Base-by-base conservation (phyloP, 495 filamentous ascomycete genomes). In the Copromyces sp. region DNA sequence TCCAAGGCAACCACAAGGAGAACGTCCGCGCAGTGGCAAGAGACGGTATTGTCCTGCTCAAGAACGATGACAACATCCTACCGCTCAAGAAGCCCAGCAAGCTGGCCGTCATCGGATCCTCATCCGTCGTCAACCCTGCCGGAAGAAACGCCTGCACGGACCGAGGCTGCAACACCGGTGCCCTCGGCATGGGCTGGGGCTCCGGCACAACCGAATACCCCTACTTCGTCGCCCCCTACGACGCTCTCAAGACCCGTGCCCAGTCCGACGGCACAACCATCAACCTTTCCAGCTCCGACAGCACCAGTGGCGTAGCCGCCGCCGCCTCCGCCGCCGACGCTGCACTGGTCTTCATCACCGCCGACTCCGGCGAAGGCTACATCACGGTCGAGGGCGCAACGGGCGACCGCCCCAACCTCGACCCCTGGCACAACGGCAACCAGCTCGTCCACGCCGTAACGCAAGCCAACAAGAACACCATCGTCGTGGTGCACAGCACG, bases 401-500 rank as follows among this genome's bases (percentile, higher is more conserved):
- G 0, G 90, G 90, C 37, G 90, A 92, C 75, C 82, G 89, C 24
- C 87, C 85, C 75, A 79, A 90, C 75, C 86, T 97, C 0, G 87
- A 90, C 75, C 83, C 90, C 1, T 92, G 94, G 83, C 91, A 94
- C 77, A 87, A 86, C 59, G 93, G 94, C 20, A 92, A 95, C 76
- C 80, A 87, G 32, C 86, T 97, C 12, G 88, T 97, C 38, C 85
- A 71, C 82, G 87, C 78, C 89, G 95, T 83, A 81, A 90, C 75
- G 71, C 82, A 73, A 81, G 87, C 78, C 65, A 86, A 85, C 73
- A 89, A 90, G 47, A 89, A 87, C 71, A 91, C 91, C 16, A 87
- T 99, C n/a, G 93, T 99, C 0, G 89, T 99, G 8, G 84, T 97
- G n/a, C 95, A 99, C 79, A 88, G 94, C n/a, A 89, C 94, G 9